Base-by-base conservation (phyloP, 306 rosid genomes). In the Styphnolobium japonicum region DNA sequence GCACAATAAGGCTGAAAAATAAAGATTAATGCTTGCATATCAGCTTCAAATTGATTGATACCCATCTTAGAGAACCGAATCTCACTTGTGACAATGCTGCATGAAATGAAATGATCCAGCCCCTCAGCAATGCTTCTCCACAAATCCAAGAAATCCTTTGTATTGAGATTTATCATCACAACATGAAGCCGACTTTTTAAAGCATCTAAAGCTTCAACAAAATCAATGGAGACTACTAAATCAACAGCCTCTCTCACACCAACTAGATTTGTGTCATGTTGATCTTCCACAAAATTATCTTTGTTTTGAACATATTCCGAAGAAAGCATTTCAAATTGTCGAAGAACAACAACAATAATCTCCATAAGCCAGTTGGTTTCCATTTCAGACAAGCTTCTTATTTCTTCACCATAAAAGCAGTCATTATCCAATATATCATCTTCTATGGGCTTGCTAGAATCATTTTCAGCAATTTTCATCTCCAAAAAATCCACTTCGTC, bases 61-160 rank as follows among this genome's bases (percentile, higher is more conserved):
- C 88, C 81, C 39, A 58, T 52, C 57, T 74, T 37, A 65, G 71
- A 74, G 74, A 87, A 80, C 52, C 66, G 80, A 79, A 78, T 49
- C 84, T 81, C 81, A 25, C 75, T 81, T 60, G 43, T 63, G 70
- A 79, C 81, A 29, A 48, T 58, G 82, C 89, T 80, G 82, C 81
- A 4, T 16, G 80, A 88, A 77, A 92, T 76, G 87, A 85, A 92
- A 82, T 85, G 92, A 75, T 92, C 94, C 12, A 92, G 86, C 55
- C 94, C 97, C 31, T 90, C 90, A 2, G 94, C 94, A 36, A 85
- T 58, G 79, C 89, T 88, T 80, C 97, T 92, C 97, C 97, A 92
- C 10, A 87, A 80, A 81, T 92, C 94, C 73, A 79, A 80, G 78
- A 90, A 90, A 78, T 92, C 97, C 71, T 82, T 88, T 23, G 67